Conservation (phyloP, 2,329 filamentous ascomycete genomes). For the Aureobasidium musti region DNA sequence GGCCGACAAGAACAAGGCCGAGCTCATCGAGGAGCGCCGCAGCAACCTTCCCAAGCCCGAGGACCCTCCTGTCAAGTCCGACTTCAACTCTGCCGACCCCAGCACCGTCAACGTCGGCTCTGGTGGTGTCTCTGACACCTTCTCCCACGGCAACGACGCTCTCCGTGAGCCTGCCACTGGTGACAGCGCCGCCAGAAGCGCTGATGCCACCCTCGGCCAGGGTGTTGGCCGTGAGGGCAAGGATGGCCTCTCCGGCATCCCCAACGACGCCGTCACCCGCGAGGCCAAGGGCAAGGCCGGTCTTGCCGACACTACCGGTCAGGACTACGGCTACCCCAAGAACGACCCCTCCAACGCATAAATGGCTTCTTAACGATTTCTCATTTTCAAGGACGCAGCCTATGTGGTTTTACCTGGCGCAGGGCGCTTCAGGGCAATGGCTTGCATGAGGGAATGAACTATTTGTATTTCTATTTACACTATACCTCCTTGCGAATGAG, state of each 20-base stretch:
- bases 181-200: constrained; percentile 56
- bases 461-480: background rate
- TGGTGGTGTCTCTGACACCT: constrained; percentile 50
- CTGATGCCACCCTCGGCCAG: constrained; percentile 54
- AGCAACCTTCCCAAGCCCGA: constrained; percentile 78
- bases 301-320: constrained; percentile 46
- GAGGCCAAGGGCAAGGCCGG: constrained; percentile 49
- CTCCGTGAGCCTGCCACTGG: constrained; percentile 54
- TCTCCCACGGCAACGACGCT: constrained; percentile 52
- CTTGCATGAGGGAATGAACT: constrained; percentile 24
- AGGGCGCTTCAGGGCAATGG: constrained; percentile 12
- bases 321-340: constrained; percentile 50
- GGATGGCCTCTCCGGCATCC: constrained; percentile 58
- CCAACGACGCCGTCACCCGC: constrained; percentile 61
- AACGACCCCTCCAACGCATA: constrained; percentile 41
- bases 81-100: constrained; percentile 73
- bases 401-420: constrained; percentile 4
- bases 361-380: constrained; percentile 9
- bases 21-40: constrained; percentile 67
- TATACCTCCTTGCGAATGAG: constrained; percentile 19
- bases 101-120: constrained; percentile 70
- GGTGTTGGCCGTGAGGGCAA: constrained; percentile 63
- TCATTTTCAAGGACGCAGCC: constrained; percentile 13
- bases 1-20: constrained; percentile 54
- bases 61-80: constrained; percentile 71